Percentiles rank a stretch among this genome's conserved stretches.
Evolutionary conservation across 345 rosid genomes (phyloP).

Genomic region (Populus deltoides): DNA sequence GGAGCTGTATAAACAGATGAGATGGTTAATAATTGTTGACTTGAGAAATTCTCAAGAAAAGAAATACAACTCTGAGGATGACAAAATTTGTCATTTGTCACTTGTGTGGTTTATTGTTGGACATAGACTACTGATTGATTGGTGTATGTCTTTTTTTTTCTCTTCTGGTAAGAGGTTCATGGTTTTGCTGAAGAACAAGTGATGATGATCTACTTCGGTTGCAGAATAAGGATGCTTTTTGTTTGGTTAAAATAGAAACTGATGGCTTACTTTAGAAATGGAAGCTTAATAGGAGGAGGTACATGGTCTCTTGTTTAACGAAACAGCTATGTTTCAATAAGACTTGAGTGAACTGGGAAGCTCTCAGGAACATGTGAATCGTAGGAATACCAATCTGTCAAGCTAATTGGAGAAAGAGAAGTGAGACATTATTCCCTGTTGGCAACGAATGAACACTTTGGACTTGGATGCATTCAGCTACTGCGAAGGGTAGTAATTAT

Average conservation of each 20-base stretch:
- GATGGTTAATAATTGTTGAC: neutral
- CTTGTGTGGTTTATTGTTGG: neutral
- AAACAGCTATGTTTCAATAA: neutral
- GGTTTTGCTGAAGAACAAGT: neutral
- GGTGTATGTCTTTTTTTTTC: neutral
- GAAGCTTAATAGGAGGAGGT: neutral
- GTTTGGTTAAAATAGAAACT: neutral
- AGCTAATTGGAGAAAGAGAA: neutral
- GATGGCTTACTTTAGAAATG: neutral
- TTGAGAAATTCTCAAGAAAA: neutral
- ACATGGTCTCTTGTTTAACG: neutral
- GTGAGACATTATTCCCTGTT: neutral
- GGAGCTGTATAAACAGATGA: neutral
- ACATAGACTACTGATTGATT: neutral
- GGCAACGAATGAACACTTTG: neutral
- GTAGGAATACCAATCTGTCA: neutral
- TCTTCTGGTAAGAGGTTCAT: neutral
- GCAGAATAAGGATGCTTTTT: neutral
- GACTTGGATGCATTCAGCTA: neutral
- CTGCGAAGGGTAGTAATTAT: neutral
- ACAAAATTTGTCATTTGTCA: neutral
- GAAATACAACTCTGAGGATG: neutral
- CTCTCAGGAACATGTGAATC: neutral
- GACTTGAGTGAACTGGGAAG: neutral
- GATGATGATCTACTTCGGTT: neutral